Conservation (phyloP, 345 rosid genomes). For the Moricandia moricandioides region DNA sequence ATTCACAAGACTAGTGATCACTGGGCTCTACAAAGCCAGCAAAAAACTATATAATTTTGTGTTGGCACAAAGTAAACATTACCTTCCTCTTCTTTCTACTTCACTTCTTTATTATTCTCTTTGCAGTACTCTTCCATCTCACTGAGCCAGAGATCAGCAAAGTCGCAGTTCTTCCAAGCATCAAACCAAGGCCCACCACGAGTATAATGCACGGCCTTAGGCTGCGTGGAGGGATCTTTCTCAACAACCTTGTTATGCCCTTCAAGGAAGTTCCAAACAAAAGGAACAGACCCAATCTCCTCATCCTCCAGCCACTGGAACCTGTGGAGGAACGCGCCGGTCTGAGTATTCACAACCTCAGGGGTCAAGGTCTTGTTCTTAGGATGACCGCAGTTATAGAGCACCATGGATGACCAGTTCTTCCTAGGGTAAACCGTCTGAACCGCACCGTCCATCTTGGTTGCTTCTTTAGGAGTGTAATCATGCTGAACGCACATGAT, state of each 20-base stretch:
- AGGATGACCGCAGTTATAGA: conserved; percentile 89
- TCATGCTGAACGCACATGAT: conserved; percentile 97
- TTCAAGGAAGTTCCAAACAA: conserved; percentile 94
- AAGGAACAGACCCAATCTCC: conserved; percentile 83
- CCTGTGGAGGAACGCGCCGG: conserved; percentile 91
- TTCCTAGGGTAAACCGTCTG: conserved; percentile 94
- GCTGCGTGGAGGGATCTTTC: conserved; percentile 55
- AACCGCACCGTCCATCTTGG: conserved; percentile 95
- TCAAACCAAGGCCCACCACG: conserved; percentile 99
- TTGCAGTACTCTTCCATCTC: conserved; percentile 64
- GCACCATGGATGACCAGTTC: conserved; percentile 99
- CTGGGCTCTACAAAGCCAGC: conserved; percentile 20
- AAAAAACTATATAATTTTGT: neutral
- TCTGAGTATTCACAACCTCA: conserved; percentile 64
- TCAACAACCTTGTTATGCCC: conserved; percentile 81
- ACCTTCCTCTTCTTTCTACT: conserved; percentile 25
- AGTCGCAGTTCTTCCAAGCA: conserved; percentile 88
- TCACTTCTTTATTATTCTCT: conserved; percentile 32
- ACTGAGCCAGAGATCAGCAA: conserved; percentile 83
- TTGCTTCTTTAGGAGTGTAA: conserved; percentile 82
- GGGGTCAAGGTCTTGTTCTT: conserved; percentile 76
- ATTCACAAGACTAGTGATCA: neutral
- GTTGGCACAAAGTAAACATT: neutral
- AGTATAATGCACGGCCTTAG: conserved; percentile 88
- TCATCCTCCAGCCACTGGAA: conserved; percentile 93